These are phyloP conservation scores for Syzygium malaccense DNA, from an alignment of 441 rosid genomes.

Conservation along the genomic window DNA sequence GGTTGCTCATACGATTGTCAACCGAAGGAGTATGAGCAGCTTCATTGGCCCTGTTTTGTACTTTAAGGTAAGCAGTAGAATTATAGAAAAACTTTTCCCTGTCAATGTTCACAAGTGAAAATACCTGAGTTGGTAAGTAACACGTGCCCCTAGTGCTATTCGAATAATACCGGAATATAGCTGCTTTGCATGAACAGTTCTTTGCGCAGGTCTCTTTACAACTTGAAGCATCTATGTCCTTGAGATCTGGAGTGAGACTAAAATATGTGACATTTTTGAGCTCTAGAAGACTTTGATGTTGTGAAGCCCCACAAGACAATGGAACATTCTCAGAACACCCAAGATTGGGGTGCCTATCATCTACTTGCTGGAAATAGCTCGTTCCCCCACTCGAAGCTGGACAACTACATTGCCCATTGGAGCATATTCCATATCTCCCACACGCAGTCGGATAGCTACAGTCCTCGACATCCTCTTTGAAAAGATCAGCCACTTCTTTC, in stretches of 20 bases:
- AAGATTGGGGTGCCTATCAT: not conserved
- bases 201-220: not conserved
- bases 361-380: no score
- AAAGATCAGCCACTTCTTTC: no score
- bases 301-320: not conserved
- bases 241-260: not conserved
- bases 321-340: not conserved
- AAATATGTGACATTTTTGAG: not conserved
- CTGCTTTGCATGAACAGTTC: conserved; percentile 2
- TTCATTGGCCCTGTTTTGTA: not conserved
- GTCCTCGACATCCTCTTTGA: rapidly evolving
- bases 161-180: not conserved
- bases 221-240: not conserved
- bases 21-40: not conserved
- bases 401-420: not conserved
- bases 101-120: not conserved
- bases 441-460: not conserved
- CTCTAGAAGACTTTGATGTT: not conserved
- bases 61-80: not conserved
- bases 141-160: rapidly evolving
- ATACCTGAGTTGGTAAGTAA: not conserved
- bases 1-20: not conserved
- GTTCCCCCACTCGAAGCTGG: not conserved
- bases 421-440: not conserved
- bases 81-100: rapidly evolving